These are phyloP conservation scores for Aspergillus ochraceoroseus DNA, from an alignment of 2,329 filamentous ascomycete species.

Conservation along the genomic window DNA sequence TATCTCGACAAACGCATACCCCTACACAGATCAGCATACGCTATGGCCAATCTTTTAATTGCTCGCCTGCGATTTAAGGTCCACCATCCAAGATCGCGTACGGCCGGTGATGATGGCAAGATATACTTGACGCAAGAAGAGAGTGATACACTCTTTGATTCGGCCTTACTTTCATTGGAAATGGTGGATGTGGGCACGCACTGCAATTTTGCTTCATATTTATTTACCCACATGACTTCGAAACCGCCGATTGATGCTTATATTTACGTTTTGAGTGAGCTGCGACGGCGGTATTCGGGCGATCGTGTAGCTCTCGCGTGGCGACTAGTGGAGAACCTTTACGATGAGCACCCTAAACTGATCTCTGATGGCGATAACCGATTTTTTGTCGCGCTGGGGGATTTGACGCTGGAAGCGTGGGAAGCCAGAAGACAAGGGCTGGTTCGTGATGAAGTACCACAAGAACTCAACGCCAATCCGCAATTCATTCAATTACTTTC, in stretches of 20 bases:
- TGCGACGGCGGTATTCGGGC: neutral
- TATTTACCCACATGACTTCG: constrained; percentile 5
- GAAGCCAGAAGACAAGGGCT: neutral
- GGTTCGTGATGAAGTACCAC: neutral
- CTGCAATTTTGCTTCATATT: neutral
- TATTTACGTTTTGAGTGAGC: neutral
- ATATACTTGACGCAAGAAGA: neutral
- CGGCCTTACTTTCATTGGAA: neutral
- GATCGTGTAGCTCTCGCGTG: neutral
- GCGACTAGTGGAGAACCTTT: neutral
- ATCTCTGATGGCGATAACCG: neutral
- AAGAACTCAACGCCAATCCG: neutral
- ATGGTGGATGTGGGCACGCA: neutral
- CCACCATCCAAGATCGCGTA: neutral
- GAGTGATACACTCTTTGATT: constrained; percentile 2
- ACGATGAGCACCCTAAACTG: neutral
- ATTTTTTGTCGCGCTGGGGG: neutral
- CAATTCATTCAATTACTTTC: neutral
- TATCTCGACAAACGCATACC: neutral
- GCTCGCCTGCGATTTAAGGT: constrained; percentile 1
- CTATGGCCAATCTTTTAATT: neutral
- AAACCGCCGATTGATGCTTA: neutral
- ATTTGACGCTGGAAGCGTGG: constrained; percentile 4
- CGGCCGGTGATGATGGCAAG: neutral
- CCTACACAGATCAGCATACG: neutral